Evolutionary conservation across 371 early-diverging fungal species (phyloP), one percentile per base, ranked within the genome.

Genomic region (Rhizopus sp.): DNA sequence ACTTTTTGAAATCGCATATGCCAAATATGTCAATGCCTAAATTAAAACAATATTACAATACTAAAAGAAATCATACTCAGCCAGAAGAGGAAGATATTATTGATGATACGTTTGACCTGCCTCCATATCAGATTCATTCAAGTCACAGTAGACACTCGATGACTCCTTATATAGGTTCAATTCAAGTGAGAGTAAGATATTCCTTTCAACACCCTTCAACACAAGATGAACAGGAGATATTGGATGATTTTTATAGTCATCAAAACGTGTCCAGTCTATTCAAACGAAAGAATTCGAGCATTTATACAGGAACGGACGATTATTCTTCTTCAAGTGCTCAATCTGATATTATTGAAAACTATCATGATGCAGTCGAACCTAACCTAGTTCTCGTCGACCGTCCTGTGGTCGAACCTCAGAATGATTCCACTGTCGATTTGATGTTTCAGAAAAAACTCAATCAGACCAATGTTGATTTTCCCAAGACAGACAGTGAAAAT

Each of bases 181-280:
- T 78, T 42, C 78, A 72, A 55, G 70, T 79, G 10, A 68, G 80
- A 45, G 62, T 79, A 0, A 70, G 80, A 3, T 79, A 79, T 49
- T 45, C 57, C 3, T 79, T 69, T 46, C 80, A 76, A 38, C 59
- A 57, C 15, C 70, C 79, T 23, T 68, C 59, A 17, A 41, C 39
- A 39, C 50, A 62, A 17, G 33, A 49, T 12, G 63, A 58, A 47
- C 44, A 55, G 29, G 12, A 40, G 42, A 46, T 2, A 17, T n/a
- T 5, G 17, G 73, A 57, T 29, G 51, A 50, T 57, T 62, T 62
- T 12, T 55, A 55, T 52, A 40, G 51, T 23, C 62, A 62, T 17
- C 29, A 49, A 50, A 59, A 48, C 39, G 41, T 31, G 60, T 67
- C 60, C 32, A 55, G 17, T 57, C 60, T n/a, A 16, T 40, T 29